A percentile compares a stretch with the other conserved stretches of the same genome.
Evolutionary conservation across 1,284 basidiomycete species (phyloP).

Genomic region (Marasmius oreades): DNA sequence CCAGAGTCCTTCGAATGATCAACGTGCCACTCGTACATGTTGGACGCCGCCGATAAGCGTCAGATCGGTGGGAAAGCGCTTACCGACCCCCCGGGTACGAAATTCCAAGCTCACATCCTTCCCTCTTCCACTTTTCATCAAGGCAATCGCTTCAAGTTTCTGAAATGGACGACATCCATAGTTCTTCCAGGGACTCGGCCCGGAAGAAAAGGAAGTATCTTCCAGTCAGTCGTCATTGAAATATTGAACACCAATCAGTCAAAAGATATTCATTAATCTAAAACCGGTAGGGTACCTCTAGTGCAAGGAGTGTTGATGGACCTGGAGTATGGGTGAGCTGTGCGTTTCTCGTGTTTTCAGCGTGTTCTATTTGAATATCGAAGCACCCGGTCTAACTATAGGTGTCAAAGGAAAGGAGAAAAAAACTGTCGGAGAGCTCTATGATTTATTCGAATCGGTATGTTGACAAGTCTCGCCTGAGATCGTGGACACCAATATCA

Average conservation of each 20-base stretch:
- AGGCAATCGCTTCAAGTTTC: neutral
- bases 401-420: conserved; percentile 76
- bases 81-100: too few species aligned
- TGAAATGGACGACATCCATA: neutral
- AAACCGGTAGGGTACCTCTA: conserved; percentile 56
- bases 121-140: neutral
- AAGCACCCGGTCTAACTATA: conserved; percentile 16
- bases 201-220: conserved; percentile 39
- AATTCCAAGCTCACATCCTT: too few species aligned
- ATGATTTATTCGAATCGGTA: conserved; percentile 74
- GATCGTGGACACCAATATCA: neutral
- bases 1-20: too few species aligned
- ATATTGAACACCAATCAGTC: neutral
- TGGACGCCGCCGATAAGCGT: too few species aligned
- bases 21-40: too few species aligned
- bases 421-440: conserved; percentile 69
- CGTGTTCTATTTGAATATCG: neutral
- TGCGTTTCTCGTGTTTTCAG: conserved; percentile 22
- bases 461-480: conserved; percentile 20
- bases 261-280: neutral
- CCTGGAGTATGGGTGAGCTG: conserved; percentile 82
- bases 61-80: too few species aligned
- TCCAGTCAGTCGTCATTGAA: conserved; percentile 28
- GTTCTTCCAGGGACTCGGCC: neutral
- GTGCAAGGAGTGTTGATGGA: conserved; percentile 61